Conservation (phyloP, 1,139 yeast species). For the Magnusiomyces sp. region DNA sequence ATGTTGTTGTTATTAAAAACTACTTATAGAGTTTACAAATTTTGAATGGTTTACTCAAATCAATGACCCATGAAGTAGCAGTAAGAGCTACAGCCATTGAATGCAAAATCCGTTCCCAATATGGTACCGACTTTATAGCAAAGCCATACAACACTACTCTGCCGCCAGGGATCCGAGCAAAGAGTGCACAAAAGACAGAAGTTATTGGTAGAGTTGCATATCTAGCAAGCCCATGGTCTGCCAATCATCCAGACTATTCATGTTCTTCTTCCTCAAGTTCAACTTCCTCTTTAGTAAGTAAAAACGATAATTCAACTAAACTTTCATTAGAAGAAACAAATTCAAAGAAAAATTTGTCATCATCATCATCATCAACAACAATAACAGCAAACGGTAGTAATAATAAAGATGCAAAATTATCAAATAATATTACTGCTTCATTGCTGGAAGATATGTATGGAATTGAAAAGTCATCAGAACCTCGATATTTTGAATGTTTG, state of each 20-base stretch:
- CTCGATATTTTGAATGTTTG: slow-evolving; percentile 61
- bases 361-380: too few relatives aligned
- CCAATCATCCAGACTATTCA: not conserved
- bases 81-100: slow-evolving; percentile 37
- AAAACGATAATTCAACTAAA: too few relatives aligned
- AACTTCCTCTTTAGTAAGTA: not conserved
- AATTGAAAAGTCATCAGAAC: slow-evolving; percentile 37
- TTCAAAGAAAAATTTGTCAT: too few relatives aligned
- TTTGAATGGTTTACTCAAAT: slow-evolving; percentile 34
- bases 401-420: too few relatives aligned
- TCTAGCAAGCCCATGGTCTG: slow-evolving; percentile 29
- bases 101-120: slow-evolving; percentile 27
- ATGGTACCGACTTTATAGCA: slow-evolving; percentile 25
- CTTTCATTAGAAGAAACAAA: too few relatives aligned
- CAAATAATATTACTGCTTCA: not conserved
- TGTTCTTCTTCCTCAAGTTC: not conserved
- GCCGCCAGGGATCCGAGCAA: slow-evolving; percentile 15
- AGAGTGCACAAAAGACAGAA: slow-evolving; percentile 18
- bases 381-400: too few relatives aligned
- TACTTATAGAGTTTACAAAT: slow-evolving; percentile 30
- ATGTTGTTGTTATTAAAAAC: too few relatives aligned
- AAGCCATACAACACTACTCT: slow-evolving; percentile 12
- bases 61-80: slow-evolving; percentile 38
- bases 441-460: slow-evolving; percentile 40
- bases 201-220: slow-evolving; percentile 26